A percentile compares a stretch with the other conserved stretches of the same genome.
Conservation (phyloP, 176 grass and related monocot species). For the barley (Hordeum vulgare) region DNA sequence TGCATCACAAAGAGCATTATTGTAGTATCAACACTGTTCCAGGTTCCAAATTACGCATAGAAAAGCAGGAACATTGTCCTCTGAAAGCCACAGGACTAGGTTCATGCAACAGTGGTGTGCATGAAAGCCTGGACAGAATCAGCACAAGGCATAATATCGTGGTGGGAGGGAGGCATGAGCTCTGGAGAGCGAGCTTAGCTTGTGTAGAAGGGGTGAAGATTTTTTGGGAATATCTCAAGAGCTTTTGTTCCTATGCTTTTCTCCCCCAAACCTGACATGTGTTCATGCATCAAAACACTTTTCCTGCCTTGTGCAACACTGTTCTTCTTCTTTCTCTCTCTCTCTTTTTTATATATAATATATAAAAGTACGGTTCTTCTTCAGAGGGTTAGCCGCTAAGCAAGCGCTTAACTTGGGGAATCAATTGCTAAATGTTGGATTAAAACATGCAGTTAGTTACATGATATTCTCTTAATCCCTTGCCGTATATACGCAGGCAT, state of each 20-base stretch:
- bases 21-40: conserved; percentile 25
- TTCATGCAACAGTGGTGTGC: conserved; percentile 15
- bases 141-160: conserved; percentile 43
- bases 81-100: conserved; percentile 2
- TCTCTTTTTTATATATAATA: too few relatives aligned
- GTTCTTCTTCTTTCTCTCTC: too few relatives aligned
- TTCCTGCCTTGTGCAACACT: conserved; percentile 11
- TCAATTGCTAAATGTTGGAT: not conserved
- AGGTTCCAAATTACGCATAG: conserved; percentile 17
- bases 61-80: conserved; percentile 9
- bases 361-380: too few relatives aligned
- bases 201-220: not conserved
- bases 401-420: not conserved
- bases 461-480: not conserved
- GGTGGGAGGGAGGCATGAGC: not conserved
- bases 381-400: not conserved
- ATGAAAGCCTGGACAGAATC: conserved; percentile 49
- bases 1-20: conserved; percentile 26
- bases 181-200: not conserved
- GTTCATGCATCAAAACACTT: conserved; percentile 27
- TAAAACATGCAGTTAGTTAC: not conserved
- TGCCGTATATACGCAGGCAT: too few relatives aligned
- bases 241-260: not conserved
- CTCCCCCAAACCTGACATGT: conserved; percentile 23
- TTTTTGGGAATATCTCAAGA: conserved; percentile 26